These are phyloP conservation scores for Cladosporium sphaerospermum DNA, from an alignment of 2,329 filamentous ascomycete species.

Conservation along the genomic window DNA sequence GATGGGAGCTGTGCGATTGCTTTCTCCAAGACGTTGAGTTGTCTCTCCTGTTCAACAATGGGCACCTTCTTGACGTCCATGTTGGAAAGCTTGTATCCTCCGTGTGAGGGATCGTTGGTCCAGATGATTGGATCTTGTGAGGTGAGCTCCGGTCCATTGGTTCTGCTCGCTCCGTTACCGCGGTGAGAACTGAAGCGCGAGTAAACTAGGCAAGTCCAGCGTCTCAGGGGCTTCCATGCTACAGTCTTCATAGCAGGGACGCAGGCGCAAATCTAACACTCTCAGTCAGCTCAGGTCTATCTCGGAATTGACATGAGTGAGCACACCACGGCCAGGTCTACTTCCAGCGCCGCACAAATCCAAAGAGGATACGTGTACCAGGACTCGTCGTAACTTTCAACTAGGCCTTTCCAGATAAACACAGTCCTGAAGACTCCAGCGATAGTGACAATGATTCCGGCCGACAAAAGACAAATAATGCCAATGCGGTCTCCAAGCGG, in stretches of 20 bases:
- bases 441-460: slow-evolving; percentile 38
- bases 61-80: not conserved
- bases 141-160: not conserved
- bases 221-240: slow-evolving; percentile 20
- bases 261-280: slow-evolving; percentile 32
- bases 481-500: slow-evolving; percentile 36
- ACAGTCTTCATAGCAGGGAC: slow-evolving; percentile 32
- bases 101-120: not conserved
- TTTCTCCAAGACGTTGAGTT: not conserved
- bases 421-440: slow-evolving; percentile 39
- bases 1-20: not conserved
- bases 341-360: slow-evolving; percentile 43
- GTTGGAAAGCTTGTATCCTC: not conserved
- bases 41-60: not conserved
- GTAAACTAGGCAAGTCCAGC: slow-evolving; percentile 16
- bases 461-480: slow-evolving; percentile 34
- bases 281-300: slow-evolving; percentile 1
- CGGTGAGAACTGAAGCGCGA: slow-evolving; percentile 17
- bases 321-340: slow-evolving; percentile 42
- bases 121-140: slow-evolving; percentile 3
- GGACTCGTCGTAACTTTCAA: slow-evolving; percentile 36
- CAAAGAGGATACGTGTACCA: slow-evolving; percentile 43
- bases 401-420: slow-evolving; percentile 37
- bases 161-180: not conserved
- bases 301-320: no score